Conservation (phyloP, 345 rosid genomes). For the Moringa oleifera region DNA sequence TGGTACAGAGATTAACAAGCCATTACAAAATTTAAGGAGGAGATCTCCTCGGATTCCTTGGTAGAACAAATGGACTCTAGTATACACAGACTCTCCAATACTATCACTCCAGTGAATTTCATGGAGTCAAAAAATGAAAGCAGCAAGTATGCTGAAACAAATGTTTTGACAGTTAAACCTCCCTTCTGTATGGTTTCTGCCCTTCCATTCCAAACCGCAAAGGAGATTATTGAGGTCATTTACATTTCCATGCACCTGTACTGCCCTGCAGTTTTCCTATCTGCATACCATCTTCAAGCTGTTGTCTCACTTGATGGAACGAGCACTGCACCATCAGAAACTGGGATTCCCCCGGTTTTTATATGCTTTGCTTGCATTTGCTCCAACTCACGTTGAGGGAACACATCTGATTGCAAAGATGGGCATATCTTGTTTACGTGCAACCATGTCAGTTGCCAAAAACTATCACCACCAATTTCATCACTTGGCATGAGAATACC, state of each 20-base stretch:
- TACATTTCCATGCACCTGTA: background rate
- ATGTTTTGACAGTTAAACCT: background rate
- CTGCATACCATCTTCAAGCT: slow-evolving; percentile 8
- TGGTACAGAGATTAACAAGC: background rate
- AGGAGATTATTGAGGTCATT: background rate
- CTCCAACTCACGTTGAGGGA: slow-evolving; percentile 46
- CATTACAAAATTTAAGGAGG: background rate
- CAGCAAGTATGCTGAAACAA: background rate
- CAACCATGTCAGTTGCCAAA: slow-evolving; percentile 73
- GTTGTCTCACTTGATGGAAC: slow-evolving; percentile 21
- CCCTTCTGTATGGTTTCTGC: background rate
- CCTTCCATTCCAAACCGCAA: background rate
- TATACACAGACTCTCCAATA: background rate
- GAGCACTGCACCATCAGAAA: slow-evolving; percentile 10
- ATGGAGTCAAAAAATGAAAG: background rate
- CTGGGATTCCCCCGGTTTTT: slow-evolving; percentile 20
- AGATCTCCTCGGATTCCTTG: background rate
- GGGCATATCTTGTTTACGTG: slow-evolving; percentile 59
- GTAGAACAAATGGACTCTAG: background rate
- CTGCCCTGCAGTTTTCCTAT: background rate
- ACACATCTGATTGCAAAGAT: slow-evolving; percentile 52
- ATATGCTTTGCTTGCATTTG: slow-evolving; percentile 39
- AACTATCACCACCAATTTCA: slow-evolving; percentile 58
- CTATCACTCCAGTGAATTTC: background rate
- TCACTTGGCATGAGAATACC: slow-evolving; percentile 50